phyloP scores from a whole-genome alignment of 2,329 filamentous ascomycete genomes.

The Fusarium sp. region DNA sequence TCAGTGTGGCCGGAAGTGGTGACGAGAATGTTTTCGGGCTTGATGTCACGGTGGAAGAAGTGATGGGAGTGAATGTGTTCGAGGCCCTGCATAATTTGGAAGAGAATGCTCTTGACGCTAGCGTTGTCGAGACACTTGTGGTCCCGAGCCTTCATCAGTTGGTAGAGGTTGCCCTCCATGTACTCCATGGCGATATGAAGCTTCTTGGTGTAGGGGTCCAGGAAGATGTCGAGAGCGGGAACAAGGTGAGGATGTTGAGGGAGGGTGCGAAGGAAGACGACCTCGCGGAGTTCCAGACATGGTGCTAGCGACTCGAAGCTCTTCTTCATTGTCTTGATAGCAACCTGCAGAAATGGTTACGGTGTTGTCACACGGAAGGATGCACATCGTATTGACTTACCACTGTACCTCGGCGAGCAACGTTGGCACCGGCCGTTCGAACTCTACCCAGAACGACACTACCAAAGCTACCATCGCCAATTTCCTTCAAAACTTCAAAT shows the following conservation, averaged over 20 bases:
- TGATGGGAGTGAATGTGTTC: constrained; percentile 97
- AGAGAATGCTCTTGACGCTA: constrained; percentile 97
- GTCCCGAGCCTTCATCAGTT: constrained; percentile 97
- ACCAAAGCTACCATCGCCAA: constrained; percentile 98
- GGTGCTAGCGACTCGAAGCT: constrained; percentile 92
- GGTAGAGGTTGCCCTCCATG: constrained; percentile 99
- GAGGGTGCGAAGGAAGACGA: constrained; percentile 93
- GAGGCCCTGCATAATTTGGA: constrained; percentile 94
- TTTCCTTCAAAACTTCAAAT: constrained; percentile 97
- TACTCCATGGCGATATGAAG: constrained; percentile 99
- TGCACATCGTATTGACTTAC: constrained; percentile 65
- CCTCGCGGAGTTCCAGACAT: constrained; percentile 93
- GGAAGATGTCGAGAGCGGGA: constrained; percentile 97
- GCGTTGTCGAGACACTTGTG: constrained; percentile 91
- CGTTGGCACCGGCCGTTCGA: constrained; percentile 86
- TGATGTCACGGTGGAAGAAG: constrained; percentile 99
- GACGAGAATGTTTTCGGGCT: constrained; percentile 98
- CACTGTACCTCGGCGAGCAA: constrained; percentile 90
- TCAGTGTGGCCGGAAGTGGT: constrained; percentile 90
- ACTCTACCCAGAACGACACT: constrained; percentile 94
- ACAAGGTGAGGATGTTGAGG: constrained; percentile 91
- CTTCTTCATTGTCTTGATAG: constrained; percentile 99
- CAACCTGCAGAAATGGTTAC: constrained; percentile 71
- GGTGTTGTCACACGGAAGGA: constrained; percentile 20
- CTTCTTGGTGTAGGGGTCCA: constrained; percentile 95